These are phyloP conservation scores for Fusarium floridanum DNA, from an alignment of 2,329 filamentous ascomycete species.

Conservation along the genomic window DNA sequence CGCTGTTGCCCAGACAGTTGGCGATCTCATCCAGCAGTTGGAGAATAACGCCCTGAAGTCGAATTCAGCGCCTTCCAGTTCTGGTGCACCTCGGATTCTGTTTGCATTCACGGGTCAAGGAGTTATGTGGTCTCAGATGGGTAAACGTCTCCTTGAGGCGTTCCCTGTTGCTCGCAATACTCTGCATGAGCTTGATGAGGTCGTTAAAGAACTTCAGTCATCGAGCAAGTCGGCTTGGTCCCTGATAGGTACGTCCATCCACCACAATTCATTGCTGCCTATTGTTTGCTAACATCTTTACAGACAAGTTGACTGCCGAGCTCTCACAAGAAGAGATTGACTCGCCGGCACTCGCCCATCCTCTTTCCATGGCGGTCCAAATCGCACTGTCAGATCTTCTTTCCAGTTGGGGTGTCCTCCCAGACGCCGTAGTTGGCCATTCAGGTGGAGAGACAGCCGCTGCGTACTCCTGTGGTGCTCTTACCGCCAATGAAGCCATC, in stretches of 20 bases:
- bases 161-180: constrained; percentile 40
- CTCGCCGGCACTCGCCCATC: constrained; percentile 33
- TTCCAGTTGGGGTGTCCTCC: constrained; percentile 35
- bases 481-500: constrained; percentile 39
- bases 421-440: constrained; percentile 39
- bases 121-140: constrained; percentile 43
- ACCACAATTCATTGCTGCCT: neutral
- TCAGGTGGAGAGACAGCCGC: constrained; percentile 41
- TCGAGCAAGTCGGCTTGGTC: constrained; percentile 24
- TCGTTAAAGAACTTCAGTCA: constrained; percentile 27
- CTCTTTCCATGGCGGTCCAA: constrained; percentile 37
- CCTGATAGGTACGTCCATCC: constrained; percentile 16
- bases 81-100: constrained; percentile 9
- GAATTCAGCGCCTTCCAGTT: constrained; percentile 13
- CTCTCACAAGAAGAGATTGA: constrained; percentile 34
- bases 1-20: constrained; percentile 37
- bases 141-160: constrained; percentile 36
- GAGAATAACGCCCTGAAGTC: constrained; percentile 37
- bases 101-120: constrained; percentile 40
- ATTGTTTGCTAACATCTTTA: constrained; percentile 5
- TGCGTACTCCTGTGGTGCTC: constrained; percentile 40
- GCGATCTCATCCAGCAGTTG: constrained; percentile 31
- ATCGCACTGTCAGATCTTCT: constrained; percentile 37
- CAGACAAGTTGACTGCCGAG: constrained; percentile 34
- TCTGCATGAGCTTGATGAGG: constrained; percentile 30